Conservation (phyloP, 2,329 filamentous ascomycete species). For the Aspergillus costaricaensis region DNA sequence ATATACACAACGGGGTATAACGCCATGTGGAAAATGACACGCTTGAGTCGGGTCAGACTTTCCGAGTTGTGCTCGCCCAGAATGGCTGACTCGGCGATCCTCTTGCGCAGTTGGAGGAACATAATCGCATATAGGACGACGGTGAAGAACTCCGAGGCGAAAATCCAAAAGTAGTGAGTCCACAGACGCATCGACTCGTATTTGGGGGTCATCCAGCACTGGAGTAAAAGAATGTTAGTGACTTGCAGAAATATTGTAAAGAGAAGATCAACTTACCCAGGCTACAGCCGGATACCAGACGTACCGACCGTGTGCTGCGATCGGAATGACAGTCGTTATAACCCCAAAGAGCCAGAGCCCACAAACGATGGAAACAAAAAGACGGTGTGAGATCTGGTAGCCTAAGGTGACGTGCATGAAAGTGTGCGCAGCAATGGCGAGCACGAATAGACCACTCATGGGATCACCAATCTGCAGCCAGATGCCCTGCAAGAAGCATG, state of each 20-base stretch:
- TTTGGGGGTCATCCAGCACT: constrained; percentile 10
- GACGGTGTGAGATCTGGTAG: neutral
- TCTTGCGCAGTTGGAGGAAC: constrained; percentile 3
- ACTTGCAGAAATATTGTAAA: no score
- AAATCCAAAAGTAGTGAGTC: constrained; percentile 9
- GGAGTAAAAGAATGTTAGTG: neutral
- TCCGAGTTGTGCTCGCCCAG: constrained; percentile 8
- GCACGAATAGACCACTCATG: constrained; percentile 7
- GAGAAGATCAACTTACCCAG: neutral
- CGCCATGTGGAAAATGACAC: constrained; percentile 5
- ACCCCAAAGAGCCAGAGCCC: constrained; percentile 5
- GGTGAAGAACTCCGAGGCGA: constrained; percentile 9
- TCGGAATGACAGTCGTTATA: constrained; percentile 3
- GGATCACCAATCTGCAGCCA: constrained; percentile 8
- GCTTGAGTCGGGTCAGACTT: constrained; percentile 6
- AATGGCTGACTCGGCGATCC: constrained; percentile 1
- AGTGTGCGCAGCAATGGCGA: constrained; percentile 2
- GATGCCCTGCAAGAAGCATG: constrained; percentile 6
- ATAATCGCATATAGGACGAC: constrained; percentile 5
- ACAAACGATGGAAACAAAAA: neutral
- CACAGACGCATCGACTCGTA: constrained; percentile 8
- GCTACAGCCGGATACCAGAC: constrained; percentile 8
- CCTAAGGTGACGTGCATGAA: constrained; percentile 4
- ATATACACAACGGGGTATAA: constrained; percentile 6
- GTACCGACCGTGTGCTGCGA: constrained; percentile 4